Base-by-base conservation (phyloP, 164 flowering plant species). In the Aristolochia fimbriata region DNA sequence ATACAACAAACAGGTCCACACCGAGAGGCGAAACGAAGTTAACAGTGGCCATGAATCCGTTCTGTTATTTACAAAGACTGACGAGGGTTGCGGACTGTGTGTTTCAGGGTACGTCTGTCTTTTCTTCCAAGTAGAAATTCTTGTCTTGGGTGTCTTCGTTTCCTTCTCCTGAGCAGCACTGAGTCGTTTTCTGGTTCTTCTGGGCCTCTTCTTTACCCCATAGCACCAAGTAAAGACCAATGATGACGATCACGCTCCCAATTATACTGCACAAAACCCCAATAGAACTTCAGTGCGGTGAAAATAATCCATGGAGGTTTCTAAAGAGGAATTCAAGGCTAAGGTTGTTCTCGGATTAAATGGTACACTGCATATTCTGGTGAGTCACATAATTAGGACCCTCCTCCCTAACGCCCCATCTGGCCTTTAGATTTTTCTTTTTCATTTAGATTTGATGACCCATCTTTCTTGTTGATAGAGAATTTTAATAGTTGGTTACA, bases 191-290 rank as follows among this genome's bases (percentile, higher is more conserved):
- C 0, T 64, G 52, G 59, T 47, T 58, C 45, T 67, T 63, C 70
- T 68, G 63, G 51, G 80, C 90, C 13, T 62, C 73, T 71, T 84
- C 88, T 76, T 87, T 91, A 10, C 97, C 96, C 96, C 93, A 91
- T 47, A 84, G 49, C 33, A 87, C 74, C 75, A 84, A 57, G 72
- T 91, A 87, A 20, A 91, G 70, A 47, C 96, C 97, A 55, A 74
- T 5, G 48, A 87, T 81, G 43, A 80, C 86, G 31, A 83, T 67
- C 6, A 61, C 68, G 64, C 76, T 93, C 53, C 96, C 97, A 16
- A 84, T 0, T 25, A 91, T 80, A 76, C 93, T 90, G 77, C 57
- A 62, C 58, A 65, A 57, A 22, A 31, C 19, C 19, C 58, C 33
- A 51, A 58, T 14, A 33, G 51, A 59, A 41, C 2, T 8, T 6